Conservation (phyloP, 2,329 filamentous ascomycete species). For the Curvularia lunata region DNA sequence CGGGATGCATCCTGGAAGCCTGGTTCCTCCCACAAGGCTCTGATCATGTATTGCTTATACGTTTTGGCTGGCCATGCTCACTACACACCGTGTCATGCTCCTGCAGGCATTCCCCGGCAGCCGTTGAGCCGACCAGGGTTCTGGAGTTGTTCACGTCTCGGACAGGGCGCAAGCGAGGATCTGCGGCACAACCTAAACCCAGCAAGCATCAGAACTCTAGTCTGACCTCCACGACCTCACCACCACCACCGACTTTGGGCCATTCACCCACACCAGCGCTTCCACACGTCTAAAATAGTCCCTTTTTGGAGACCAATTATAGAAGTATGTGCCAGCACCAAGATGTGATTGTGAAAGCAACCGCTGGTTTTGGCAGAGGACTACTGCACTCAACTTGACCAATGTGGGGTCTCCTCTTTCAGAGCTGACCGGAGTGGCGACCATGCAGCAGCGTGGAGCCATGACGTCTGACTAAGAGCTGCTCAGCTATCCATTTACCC, state of each 20-base stretch:
- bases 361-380: slow-evolving; percentile 23
- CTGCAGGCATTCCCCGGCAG: slow-evolving; percentile 16
- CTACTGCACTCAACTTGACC: not conserved
- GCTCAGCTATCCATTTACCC: not conserved
- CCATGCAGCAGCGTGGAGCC: slow-evolving; percentile 3
- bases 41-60: slow-evolving; percentile 16
- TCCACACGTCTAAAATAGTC: slow-evolving; percentile 21
- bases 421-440: not conserved
- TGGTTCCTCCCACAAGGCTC: slow-evolving; percentile 3
- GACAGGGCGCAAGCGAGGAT: slow-evolving; percentile 36
- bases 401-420: not conserved
- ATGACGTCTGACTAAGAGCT: slow-evolving; percentile 16
- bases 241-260: slow-evolving; percentile 23
- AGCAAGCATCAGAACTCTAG: slow-evolving; percentile 39
- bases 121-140: slow-evolving; percentile 27
- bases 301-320: slow-evolving; percentile 19
- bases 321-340: slow-evolving; percentile 31
- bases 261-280: slow-evolving; percentile 20
- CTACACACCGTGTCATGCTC: slow-evolving; percentile 24
- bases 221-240: slow-evolving; percentile 33
- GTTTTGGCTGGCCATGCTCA: slow-evolving; percentile 15
- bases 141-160: slow-evolving; percentile 34
- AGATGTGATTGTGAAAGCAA: slow-evolving; percentile 2
- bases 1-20: not conserved
- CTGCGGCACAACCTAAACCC: slow-evolving; percentile 39